Base-by-base conservation (phyloP, 768 basidiomycete genomes). In the Sporobolomyces roseus region DNA sequence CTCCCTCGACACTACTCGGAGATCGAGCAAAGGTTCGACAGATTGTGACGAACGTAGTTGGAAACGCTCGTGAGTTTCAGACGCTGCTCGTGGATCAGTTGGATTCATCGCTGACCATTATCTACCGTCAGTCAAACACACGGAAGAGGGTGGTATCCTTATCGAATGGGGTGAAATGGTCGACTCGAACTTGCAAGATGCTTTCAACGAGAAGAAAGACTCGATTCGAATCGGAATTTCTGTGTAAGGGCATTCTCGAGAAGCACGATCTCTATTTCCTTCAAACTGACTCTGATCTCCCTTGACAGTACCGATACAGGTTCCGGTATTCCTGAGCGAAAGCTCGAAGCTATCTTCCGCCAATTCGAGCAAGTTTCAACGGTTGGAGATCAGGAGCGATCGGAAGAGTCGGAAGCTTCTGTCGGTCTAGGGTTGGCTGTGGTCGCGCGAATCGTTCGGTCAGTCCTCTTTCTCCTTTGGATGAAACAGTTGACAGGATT, bases 391-490 rank as follows among this genome's bases (percentile, higher is more conserved):
- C 27, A 76, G 73, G 48, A 74, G 73, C 17, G 80, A 79, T 85
- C 13, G 81, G 86, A 43, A 85, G 59, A 61, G 19, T 8, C 16
- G 4, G 29, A 65, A 4, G 25, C 60, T 6, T 58, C 69, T 7
- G 65, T 80, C 81, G 88, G 88, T 8, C 82, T 91, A 19, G 89
- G 89, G 5, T 80, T 90, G 35, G 89, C 90, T 5, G 87, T 90
- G 9, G 89, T 91, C 16, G 88, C 88, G 0, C 82, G 89, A 21
- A 89, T 90, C 48, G 87, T 90, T 5, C 86, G 87, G 56, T 59
- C 5, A 29, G 56, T 16, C 9, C 17, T 17, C 38, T 41, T 41
- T 41, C 38, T 41, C 17, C 38, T 9, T 41, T 9, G 9, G 38
- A 41, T 9, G 10, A 41, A 41, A 9, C 38, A 9, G 38, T 9